Evolutionary conservation across 352 stramenopile genomes (phyloP).

Genomic region (Saprolegnia diclina): DNA sequence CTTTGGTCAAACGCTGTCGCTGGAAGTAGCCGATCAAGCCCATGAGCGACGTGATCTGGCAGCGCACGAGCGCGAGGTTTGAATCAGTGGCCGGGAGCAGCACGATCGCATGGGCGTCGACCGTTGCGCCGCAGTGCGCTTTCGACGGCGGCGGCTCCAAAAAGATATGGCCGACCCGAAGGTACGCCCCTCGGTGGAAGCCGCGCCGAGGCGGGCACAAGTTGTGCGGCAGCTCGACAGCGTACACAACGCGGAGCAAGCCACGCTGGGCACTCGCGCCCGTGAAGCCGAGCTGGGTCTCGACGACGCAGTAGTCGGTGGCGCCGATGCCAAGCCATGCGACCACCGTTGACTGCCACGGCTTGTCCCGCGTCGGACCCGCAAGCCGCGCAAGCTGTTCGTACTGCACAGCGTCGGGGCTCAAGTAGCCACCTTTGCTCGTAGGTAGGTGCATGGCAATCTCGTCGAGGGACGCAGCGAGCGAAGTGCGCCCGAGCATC

Average conservation of each 20-base stretch:
- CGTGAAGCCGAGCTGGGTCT: slow-evolving; percentile 2
- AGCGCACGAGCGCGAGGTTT: background rate
- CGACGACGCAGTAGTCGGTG: slow-evolving; percentile 1
- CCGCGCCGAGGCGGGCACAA: background rate
- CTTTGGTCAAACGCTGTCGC: background rate
- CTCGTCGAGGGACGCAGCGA: background rate
- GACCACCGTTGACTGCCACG: slow-evolving; percentile 1
- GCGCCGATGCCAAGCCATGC: background rate
- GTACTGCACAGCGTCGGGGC: background rate
- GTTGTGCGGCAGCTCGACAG: background rate
- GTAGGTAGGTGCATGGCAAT: background rate
- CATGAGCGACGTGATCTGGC: background rate
- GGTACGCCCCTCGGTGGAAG: background rate
- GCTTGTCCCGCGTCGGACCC: background rate
- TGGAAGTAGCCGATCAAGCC: background rate
- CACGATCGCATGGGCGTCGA: background rate
- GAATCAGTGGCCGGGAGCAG: background rate
- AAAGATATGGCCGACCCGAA: slow-evolving; percentile 2
- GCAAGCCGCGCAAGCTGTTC: background rate
- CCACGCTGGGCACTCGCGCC: background rate
- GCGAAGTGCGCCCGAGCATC: background rate
- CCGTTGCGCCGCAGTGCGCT: background rate
- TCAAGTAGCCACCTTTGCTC: background rate
- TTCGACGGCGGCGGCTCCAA: background rate
- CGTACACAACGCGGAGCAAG: background rate